Percentiles rank a stretch among this genome's conserved stretches.
Conservation (phyloP, 192 early-diverging fungal genomes). For the Mortierella alpina region DNA sequence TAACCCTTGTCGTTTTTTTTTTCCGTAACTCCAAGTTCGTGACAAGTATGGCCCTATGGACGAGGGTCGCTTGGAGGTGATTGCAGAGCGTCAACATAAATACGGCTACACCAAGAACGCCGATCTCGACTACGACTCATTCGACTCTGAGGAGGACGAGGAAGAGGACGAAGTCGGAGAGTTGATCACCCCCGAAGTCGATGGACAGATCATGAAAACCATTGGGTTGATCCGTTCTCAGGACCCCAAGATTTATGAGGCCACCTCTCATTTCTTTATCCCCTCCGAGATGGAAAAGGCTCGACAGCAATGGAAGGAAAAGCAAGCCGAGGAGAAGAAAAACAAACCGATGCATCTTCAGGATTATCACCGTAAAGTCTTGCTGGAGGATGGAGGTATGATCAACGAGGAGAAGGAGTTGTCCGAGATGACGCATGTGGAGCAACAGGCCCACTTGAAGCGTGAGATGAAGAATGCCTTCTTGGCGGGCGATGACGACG, state of each 20-base stretch:
- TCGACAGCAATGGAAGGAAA: constrained; percentile 72
- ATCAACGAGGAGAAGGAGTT: constrained; percentile 56
- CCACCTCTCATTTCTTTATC: constrained; percentile 80
- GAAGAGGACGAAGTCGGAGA: constrained; percentile 85
- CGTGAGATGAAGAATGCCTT: constrained; percentile 71
- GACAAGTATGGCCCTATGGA: constrained; percentile 71
- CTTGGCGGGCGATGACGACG: constrained; percentile 52
- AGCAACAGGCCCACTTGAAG: constrained; percentile 88
- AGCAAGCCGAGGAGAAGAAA: constrained; percentile 62
- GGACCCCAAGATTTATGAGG: constrained; percentile 87
- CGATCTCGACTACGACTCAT: constrained; percentile 64
- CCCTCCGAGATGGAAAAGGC: constrained; percentile 72
- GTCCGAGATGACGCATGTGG: constrained; percentile 71
- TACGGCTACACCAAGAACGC: constrained; percentile 54
- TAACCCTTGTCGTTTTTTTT: background rate
- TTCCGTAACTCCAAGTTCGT: constrained; percentile 57
- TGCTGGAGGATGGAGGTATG: constrained; percentile 73
- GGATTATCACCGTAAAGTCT: constrained; percentile 85
- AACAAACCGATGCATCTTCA: constrained; percentile 82
- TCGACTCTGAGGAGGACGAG: constrained; percentile 72
- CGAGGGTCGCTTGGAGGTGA: constrained; percentile 24
- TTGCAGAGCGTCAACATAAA: constrained; percentile 55
- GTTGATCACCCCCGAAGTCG: constrained; percentile 88
- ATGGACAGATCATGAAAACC: constrained; percentile 94
- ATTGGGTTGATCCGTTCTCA: constrained; percentile 82